Evolutionary conservation across 768 basidiomycete species (phyloP).

Genomic region (Antrodiella citrinella): DNA sequence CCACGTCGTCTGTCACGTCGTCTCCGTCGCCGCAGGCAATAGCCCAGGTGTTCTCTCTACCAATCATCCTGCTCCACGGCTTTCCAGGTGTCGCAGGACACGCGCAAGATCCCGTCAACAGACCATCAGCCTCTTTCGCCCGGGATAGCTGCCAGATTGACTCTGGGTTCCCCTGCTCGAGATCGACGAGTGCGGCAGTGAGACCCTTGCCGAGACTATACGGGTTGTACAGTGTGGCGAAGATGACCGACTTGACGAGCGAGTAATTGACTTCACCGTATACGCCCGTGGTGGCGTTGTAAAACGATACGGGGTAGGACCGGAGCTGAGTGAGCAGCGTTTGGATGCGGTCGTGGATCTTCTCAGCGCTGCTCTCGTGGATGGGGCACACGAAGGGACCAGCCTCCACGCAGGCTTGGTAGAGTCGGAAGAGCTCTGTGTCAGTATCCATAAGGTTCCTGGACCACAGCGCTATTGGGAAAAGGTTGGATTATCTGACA

Average conservation of each 20-base stretch:
- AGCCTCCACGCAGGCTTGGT: neutral
- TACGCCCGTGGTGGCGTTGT: neutral
- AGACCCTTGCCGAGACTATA: neutral
- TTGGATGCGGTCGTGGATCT: neutral
- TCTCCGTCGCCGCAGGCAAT: conserved; percentile 12
- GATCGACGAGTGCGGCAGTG: neutral
- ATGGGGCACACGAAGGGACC: neutral
- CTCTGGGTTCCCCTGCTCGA: neutral
- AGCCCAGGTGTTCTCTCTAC: neutral
- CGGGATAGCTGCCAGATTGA: neutral
- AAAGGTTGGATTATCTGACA: too few species aligned
- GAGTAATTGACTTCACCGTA: neutral
- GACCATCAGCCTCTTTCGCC: neutral
- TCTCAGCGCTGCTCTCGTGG: neutral
- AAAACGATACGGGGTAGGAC: neutral
- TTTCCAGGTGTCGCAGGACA: neutral
- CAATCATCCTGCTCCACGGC: neutral
- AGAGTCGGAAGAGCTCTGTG: neutral
- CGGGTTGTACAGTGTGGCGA: neutral
- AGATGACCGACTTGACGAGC: neutral
- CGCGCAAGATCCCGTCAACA: too few species aligned
- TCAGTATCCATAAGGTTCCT: conserved; percentile 8
- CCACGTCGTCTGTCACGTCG: neutral
- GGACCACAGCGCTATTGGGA: conserved; percentile 10
- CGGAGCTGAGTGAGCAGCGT: neutral